Evolutionary conservation across 2,329 filamentous ascomycete genomes (phyloP).

Genomic region (Neurospora sp.): DNA sequence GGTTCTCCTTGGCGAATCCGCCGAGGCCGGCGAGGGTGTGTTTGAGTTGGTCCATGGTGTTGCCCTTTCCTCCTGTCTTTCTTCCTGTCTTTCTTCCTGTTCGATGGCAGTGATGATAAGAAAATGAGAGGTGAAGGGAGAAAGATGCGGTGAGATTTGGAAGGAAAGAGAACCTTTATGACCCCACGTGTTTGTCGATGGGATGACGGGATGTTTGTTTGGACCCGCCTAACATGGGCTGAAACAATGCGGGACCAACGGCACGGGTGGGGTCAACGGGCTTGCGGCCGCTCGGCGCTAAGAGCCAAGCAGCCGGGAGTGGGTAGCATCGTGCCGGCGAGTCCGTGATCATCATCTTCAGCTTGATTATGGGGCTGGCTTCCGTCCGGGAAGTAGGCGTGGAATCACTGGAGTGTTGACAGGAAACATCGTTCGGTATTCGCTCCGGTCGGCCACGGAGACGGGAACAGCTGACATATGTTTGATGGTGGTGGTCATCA

Average conservation of each 20-base stretch:
- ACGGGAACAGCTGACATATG: neutral
- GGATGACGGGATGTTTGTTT: neutral
- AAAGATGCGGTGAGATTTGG: neutral
- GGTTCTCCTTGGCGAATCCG: neutral
- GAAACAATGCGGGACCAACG: neutral
- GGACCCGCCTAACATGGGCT: neutral
- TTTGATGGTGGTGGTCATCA: neutral
- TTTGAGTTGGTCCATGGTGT: neutral
- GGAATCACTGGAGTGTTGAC: neutral
- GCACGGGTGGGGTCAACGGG: neutral
- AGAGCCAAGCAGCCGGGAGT: neutral
- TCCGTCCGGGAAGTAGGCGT: neutral
- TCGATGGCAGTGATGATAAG: neutral
- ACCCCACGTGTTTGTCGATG: neutral
- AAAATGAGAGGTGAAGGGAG: neutral
- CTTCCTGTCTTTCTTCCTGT: neutral
- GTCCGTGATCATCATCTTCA: neutral
- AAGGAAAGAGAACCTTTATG: neutral
- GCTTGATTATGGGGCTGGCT: neutral
- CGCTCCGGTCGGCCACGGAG: neutral
- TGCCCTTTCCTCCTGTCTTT: neutral
- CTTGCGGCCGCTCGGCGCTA: neutral
- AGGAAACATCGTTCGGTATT: neutral
- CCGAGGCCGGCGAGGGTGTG: neutral
- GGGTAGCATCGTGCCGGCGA: neutral